phyloP scores from a whole-genome alignment of 345 rosid species.

The Sisymbrium altissimum region DNA sequence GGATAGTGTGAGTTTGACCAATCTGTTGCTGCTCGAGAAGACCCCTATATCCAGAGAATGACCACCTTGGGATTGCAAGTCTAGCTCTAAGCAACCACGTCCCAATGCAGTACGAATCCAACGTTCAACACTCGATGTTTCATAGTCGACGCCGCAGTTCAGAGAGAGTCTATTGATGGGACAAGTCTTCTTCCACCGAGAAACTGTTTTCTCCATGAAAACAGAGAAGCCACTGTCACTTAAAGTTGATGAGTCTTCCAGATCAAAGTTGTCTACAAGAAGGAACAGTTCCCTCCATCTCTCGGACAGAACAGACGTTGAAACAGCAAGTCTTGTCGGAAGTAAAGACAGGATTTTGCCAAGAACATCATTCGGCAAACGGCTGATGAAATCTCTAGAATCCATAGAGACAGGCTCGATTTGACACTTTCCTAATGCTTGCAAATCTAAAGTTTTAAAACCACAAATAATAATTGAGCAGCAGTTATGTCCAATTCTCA shows the following conservation, averaged over 20 bases:
- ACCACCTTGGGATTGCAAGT: not conserved
- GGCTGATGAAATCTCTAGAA: not conserved
- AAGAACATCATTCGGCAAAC: not conserved
- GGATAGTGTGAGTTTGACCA: not conserved
- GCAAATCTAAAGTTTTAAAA: no score
- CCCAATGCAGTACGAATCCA: not conserved
- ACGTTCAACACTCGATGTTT: not conserved
- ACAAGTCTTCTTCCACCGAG: not conserved
- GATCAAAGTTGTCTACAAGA: constrained; percentile 15
- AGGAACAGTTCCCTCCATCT: constrained; percentile 1
- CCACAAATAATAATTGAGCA: no score
- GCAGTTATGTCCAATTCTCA: no score
- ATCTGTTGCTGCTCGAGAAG: not conserved
- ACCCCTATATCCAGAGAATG: not conserved
- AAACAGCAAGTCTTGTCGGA: not conserved
- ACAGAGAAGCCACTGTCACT: not conserved
- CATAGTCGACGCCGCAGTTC: not conserved
- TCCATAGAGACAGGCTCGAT: not conserved
- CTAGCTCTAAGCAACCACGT: not conserved
- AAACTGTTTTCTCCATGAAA: not conserved
- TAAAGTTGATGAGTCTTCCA: not conserved
- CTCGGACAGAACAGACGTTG: constrained; percentile 10
- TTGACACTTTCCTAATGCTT: no score
- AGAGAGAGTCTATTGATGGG: not conserved
- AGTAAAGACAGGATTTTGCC: constrained; percentile 3